phyloP scores from a whole-genome alignment of 2,329 filamentous ascomycete species.

The Pseudogymnoascus sp. region DNA sequence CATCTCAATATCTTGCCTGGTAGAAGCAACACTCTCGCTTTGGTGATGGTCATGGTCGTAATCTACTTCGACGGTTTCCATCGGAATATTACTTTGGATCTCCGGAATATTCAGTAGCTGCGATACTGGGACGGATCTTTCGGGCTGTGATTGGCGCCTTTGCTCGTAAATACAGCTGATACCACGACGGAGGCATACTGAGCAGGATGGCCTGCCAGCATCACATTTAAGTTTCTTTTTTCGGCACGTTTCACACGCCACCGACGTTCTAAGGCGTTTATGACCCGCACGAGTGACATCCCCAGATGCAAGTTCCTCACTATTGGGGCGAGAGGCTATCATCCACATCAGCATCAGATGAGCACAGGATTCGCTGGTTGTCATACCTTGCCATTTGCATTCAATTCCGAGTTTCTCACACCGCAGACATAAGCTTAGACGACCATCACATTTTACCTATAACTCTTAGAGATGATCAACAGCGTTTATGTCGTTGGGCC shows the following conservation, averaged over 20 bases:
- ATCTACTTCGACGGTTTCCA: not conserved
- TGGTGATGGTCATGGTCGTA: not conserved
- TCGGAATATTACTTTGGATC: not conserved
- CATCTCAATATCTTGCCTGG: not conserved
- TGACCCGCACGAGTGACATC: conserved; percentile 3
- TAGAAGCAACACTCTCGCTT: not conserved
- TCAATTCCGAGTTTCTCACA: conserved; percentile 10
- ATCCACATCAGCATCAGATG: not conserved
- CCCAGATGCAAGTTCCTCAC: not conserved
- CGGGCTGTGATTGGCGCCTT: conserved; percentile 5
- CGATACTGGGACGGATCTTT: not conserved
- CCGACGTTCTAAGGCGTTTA: conserved; percentile 3
- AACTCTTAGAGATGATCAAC: not conserved
- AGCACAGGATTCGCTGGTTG: not conserved
- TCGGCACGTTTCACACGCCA: conserved; percentile 9
- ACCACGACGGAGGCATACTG: not conserved
- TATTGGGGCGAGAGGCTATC: conserved; percentile 1
- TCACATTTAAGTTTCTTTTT: conserved; percentile 9
- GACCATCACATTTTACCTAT: conserved; percentile 10
- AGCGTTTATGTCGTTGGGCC: not conserved
- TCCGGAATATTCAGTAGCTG: not conserved
- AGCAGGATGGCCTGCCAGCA: conserved; percentile 2
- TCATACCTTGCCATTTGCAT: conserved; percentile 10
- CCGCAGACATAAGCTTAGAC: not conserved
- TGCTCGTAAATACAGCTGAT: conserved; percentile 3